These are phyloP conservation scores for Hypomyces rosellus DNA, from an alignment of 2,329 filamentous ascomycete species.

Conservation along the genomic window DNA sequence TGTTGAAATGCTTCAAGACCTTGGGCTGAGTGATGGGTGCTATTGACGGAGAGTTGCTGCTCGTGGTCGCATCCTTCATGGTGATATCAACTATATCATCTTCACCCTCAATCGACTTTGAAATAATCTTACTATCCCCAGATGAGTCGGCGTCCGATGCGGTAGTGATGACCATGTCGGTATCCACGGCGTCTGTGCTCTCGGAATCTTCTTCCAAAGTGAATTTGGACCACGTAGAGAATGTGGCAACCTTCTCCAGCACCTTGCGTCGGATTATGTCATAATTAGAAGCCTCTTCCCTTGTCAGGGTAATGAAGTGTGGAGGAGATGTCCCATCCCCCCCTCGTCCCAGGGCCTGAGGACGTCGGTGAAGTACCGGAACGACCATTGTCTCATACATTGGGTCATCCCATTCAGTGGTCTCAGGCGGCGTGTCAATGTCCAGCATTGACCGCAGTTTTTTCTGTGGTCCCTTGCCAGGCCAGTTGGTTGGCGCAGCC, in stretches of 20 bases:
- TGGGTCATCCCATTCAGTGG: slow-evolving; percentile 53
- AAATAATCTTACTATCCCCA: slow-evolving; percentile 63
- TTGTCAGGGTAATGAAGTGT: slow-evolving; percentile 69
- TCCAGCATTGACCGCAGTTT: slow-evolving; percentile 47
- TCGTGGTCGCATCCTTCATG: slow-evolving; percentile 59
- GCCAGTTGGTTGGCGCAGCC: slow-evolving; percentile 69
- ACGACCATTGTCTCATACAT: slow-evolving; percentile 63
- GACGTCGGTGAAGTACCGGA: slow-evolving; percentile 59
- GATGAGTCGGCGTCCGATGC: slow-evolving; percentile 60
- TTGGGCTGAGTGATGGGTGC: slow-evolving; percentile 16
- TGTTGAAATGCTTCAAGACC: slow-evolving; percentile 43
- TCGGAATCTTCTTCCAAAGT: slow-evolving; percentile 41
- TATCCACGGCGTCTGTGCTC: slow-evolving; percentile 51
- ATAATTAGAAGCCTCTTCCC: slow-evolving; percentile 60
- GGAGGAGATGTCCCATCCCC: slow-evolving; percentile 38
- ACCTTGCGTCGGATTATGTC: slow-evolving; percentile 76
- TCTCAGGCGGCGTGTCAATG: slow-evolving; percentile 34
- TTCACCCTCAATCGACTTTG: slow-evolving; percentile 77
- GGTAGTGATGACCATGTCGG: slow-evolving; percentile 62
- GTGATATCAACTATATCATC: slow-evolving; percentile 87
- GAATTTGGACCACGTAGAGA: slow-evolving; percentile 66
- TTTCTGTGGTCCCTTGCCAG: slow-evolving; percentile 42
- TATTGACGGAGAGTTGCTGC: slow-evolving; percentile 13
- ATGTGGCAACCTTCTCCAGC: slow-evolving; percentile 65
- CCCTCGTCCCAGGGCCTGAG: slow-evolving; percentile 24